phyloP scores from a whole-genome alignment of 2,329 filamentous ascomycete species.

The Paecilomyces sp. region DNA sequence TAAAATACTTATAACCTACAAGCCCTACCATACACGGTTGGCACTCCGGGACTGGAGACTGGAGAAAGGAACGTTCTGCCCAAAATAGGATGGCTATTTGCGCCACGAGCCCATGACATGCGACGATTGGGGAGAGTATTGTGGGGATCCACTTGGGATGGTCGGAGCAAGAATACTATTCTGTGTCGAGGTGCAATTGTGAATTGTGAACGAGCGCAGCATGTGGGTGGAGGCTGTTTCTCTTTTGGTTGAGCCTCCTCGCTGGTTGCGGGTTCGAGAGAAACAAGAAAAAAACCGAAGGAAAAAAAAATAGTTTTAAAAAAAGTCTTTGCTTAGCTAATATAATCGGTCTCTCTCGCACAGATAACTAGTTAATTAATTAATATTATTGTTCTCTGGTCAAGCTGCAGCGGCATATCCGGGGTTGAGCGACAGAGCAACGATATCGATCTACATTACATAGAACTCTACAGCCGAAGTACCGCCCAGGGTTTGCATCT shows the following conservation, averaged over 20 bases:
- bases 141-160: neutral
- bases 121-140: neutral
- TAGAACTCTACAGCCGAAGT: neutral
- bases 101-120: neutral
- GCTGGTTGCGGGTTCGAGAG: neutral
- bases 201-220: neutral
- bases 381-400: too few species aligned
- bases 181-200: neutral
- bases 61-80: neutral
- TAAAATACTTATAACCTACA: neutral
- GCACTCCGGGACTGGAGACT: neutral
- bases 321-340: neutral
- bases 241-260: neutral
- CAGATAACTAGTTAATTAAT: too few species aligned
- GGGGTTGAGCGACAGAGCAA: neutral
- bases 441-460: neutral
- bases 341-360: neutral
- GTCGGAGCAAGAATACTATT: neutral
- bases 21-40: neutral
- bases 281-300: too few species aligned
- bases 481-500: neutral
- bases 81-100: neutral
- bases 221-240: neutral
- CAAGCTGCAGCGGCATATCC: neutral
- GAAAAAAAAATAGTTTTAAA: neutral